Conservation (phyloP, 345 rosid genomes). For the Triadica sebifera region DNA sequence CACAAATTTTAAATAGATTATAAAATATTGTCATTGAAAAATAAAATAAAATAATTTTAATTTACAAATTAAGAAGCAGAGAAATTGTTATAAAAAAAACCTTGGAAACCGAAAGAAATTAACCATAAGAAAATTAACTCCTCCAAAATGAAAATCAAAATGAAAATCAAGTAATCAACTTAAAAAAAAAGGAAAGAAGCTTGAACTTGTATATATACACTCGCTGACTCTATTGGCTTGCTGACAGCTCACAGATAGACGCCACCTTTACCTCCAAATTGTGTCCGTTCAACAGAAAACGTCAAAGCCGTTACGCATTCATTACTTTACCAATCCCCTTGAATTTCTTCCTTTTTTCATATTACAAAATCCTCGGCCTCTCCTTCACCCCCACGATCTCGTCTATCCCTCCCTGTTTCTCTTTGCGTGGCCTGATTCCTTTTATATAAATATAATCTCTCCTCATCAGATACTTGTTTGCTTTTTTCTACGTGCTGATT, state of each 20-base stretch:
- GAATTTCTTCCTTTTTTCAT: not conserved
- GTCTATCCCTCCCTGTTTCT: not conserved
- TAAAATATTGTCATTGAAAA: too few relatives aligned
- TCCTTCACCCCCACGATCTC: conserved; percentile 1
- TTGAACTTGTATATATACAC: too few relatives aligned
- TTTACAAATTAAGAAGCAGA: too few relatives aligned
- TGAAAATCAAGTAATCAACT: too few relatives aligned
- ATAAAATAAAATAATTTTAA: too few relatives aligned
- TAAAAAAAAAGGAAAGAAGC: too few relatives aligned
- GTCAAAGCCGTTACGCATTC: not conserved
- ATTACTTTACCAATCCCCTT: not conserved
- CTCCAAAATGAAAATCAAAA: too few relatives aligned
- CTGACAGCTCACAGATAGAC: not conserved
- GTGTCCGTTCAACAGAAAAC: conserved; percentile 1
- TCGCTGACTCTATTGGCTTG: not conserved
- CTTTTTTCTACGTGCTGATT: not conserved
- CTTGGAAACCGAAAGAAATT: too few relatives aligned
- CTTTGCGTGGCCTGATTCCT: not conserved
- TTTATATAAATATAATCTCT: not conserved
- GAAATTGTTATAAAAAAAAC: too few relatives aligned
- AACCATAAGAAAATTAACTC: too few relatives aligned
- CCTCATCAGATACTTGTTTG: not conserved
- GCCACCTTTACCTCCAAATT: not conserved
- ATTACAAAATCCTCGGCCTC: not conserved
- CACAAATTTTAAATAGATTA: too few relatives aligned